Percentiles rank a stretch among this genome's conserved stretches.
Conservation (phyloP, 2,329 filamentous ascomycete genomes). For the Cryphonectria nitschkei region DNA sequence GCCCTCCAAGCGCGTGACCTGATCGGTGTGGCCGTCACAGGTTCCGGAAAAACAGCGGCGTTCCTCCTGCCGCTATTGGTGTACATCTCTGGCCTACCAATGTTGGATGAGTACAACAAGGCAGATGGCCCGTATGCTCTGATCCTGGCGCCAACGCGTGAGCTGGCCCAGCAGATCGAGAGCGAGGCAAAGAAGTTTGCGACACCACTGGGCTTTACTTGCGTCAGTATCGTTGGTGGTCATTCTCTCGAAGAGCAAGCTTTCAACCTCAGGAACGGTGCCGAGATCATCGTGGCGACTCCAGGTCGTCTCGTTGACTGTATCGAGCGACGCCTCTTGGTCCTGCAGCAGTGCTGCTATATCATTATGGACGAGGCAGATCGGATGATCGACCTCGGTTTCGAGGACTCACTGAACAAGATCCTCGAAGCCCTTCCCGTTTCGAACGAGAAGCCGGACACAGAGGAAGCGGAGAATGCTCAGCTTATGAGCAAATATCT, state of each 20-base stretch:
- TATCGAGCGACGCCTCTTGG: constrained; percentile 88
- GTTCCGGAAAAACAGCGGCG: constrained; percentile 96
- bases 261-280: constrained; percentile 86
- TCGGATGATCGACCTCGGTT: constrained; percentile 97
- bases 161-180: constrained; percentile 97
- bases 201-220: constrained; percentile 85
- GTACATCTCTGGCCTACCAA: constrained; percentile 90
- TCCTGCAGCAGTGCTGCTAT: constrained; percentile 96
- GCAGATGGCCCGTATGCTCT: constrained; percentile 98
- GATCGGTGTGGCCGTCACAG: constrained; percentile 97
- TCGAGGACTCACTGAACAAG: constrained; percentile 96
- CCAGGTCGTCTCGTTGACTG: constrained; percentile 96
- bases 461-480: constrained; percentile 85
- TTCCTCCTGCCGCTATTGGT: constrained; percentile 91
- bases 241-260: constrained; percentile 94
- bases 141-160: constrained; percentile 93
- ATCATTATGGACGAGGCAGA: constrained; percentile 99
- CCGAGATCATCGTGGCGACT: constrained; percentile 98
- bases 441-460: constrained; percentile 92
- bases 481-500: constrained; percentile 82
- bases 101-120: constrained; percentile 81
- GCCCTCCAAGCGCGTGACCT: constrained; percentile 89
- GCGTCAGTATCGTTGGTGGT: constrained; percentile 97
- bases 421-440: constrained; percentile 94
- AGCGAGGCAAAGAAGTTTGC: constrained; percentile 93